These are phyloP conservation scores for Prunus kanzakura DNA, from an alignment of 306 rosid species.

Conservation along the genomic window DNA sequence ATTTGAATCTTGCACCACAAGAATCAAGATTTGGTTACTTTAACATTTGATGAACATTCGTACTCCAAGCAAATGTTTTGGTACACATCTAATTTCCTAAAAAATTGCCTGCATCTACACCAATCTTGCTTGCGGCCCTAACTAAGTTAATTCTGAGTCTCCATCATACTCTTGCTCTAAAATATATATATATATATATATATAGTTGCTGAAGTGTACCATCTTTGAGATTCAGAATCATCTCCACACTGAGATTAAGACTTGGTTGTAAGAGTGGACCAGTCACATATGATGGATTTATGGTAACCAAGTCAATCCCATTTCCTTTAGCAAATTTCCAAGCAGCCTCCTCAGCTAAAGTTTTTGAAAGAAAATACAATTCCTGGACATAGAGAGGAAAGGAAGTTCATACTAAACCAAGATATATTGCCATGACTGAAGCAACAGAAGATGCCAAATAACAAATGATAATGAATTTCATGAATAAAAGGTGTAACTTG, in stretches of 20 bases:
- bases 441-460: background rate
- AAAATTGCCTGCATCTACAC: no score
- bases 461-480: no score
- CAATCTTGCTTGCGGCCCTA: no score
- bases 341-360: slow-evolving; percentile 24
- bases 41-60: no score
- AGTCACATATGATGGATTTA: slow-evolving; percentile 11
- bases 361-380: slow-evolving; percentile 26
- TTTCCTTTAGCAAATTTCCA: slow-evolving; percentile 26
- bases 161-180: no score
- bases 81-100: no score
- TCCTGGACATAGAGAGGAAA: background rate
- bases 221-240: background rate
- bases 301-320: slow-evolving; percentile 12
- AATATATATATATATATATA: no score
- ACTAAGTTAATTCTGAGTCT: no score
- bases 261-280: slow-evolving; percentile 30
- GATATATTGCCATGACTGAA: background rate
- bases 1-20: no score
- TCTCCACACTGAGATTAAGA: background rate
- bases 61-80: no score
- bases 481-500: no score
- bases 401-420: background rate
- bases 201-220: background rate
- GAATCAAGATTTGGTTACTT: no score